These are phyloP conservation scores for Lineolata rhizophorae DNA, from an alignment of 495 filamentous ascomycete genomes.

Conservation along the genomic window DNA sequence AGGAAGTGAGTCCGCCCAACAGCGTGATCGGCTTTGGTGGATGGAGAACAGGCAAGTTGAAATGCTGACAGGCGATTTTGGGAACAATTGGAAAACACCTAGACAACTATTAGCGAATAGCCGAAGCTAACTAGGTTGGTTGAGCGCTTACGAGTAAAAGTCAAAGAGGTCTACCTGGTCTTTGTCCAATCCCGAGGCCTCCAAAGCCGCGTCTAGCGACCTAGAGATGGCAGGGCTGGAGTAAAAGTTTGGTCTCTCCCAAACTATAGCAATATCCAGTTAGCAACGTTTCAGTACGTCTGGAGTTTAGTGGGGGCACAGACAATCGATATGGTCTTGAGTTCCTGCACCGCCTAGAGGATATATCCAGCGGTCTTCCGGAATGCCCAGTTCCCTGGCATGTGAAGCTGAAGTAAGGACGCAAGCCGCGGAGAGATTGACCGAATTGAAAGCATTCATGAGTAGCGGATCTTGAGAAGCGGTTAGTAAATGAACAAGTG, in stretches of 20 bases:
- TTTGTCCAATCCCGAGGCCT: constrained; percentile 15
- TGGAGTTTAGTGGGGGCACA: constrained; percentile 3
- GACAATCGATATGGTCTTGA: constrained; percentile 24
- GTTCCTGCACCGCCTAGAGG: constrained; percentile 31
- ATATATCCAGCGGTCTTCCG: constrained; percentile 29
- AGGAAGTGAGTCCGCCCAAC: constrained; percentile 32
- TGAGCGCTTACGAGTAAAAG: constrained; percentile 26
- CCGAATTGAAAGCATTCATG: constrained; percentile 39
- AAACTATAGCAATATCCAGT: constrained; percentile 19
- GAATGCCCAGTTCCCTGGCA: constrained; percentile 26
- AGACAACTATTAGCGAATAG: constrained; percentile 1
- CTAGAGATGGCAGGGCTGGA: constrained; percentile 26
- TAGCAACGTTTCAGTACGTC: not conserved
- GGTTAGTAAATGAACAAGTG: too few relatives aligned
- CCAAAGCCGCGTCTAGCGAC: constrained; percentile 25
- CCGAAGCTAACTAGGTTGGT: not conserved
- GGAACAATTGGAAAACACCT: constrained; percentile 37
- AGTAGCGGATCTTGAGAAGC: constrained; percentile 26
- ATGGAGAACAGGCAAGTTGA: constrained; percentile 22
- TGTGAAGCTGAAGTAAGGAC: constrained; percentile 27
- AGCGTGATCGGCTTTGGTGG: constrained; percentile 27
- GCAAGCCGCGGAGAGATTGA: constrained; percentile 31
- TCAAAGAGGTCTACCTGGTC: constrained; percentile 29
- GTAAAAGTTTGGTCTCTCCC: constrained; percentile 29
- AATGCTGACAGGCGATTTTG: constrained; percentile 30